Evolutionary conservation across 352 stramenopile genomes (phyloP).

Genomic region (Peronospora farinosa): DNA sequence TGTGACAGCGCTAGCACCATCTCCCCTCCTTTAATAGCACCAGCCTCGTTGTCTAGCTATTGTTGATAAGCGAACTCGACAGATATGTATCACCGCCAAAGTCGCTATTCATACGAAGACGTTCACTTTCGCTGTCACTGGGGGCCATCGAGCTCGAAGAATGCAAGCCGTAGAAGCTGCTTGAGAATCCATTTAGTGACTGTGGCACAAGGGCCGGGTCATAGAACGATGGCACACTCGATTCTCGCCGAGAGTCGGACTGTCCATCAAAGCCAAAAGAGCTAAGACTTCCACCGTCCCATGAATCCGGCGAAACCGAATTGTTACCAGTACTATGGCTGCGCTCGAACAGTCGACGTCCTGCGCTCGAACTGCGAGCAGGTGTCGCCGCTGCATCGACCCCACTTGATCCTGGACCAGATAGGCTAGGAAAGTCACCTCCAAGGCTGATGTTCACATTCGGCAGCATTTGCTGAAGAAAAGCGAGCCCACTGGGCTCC

Average conservation of each 20-base stretch:
- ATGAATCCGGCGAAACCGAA: conserved; percentile 21
- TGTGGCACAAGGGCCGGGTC: conserved; percentile 48
- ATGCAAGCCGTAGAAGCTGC: conserved; percentile 33
- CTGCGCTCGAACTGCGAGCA: conserved; percentile 17
- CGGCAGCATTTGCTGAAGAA: conserved; percentile 83
- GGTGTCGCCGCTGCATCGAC: conserved; percentile 7
- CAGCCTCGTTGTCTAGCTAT: conserved; percentile 23
- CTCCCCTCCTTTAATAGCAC: neutral
- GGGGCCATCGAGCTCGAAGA: conserved; percentile 21
- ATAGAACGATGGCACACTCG: conserved; percentile 34
- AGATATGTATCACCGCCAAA: conserved; percentile 41
- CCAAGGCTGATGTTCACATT: conserved; percentile 87
- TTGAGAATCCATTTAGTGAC: conserved; percentile 25
- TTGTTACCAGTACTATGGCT: conserved; percentile 23
- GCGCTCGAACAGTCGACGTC: conserved; percentile 36
- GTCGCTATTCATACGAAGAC: conserved; percentile 20
- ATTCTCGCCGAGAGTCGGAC: conserved; percentile 14
- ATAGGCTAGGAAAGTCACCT: conserved; percentile 47
- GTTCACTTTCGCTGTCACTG: conserved; percentile 26
- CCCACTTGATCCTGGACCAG: conserved; percentile 7
- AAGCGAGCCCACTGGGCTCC: conserved; percentile 45
- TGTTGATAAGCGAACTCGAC: conserved; percentile 43
- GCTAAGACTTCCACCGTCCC: conserved; percentile 28
- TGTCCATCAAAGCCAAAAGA: conserved; percentile 27
- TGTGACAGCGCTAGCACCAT: conserved; percentile 8